phyloP scores from a whole-genome alignment of 768 basidiomycete genomes.

The Ramaria rubella region DNA sequence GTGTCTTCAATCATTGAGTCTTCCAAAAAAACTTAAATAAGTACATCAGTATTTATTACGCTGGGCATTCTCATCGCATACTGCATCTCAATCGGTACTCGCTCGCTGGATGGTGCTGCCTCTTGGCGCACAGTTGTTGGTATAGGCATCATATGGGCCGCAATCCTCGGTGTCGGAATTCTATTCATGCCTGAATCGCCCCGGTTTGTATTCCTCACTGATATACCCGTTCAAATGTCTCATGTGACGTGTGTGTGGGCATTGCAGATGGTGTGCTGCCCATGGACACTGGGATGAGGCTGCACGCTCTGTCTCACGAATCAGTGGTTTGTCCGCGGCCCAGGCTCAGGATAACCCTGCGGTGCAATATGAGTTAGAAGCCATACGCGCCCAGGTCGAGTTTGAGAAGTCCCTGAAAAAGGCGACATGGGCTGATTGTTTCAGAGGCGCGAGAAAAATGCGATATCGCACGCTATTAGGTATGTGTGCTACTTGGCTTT shows the following conservation, averaged over 20 bases:
- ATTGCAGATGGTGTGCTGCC: constrained; percentile 49
- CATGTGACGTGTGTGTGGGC: constrained; percentile 1
- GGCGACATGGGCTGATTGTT: constrained; percentile 65
- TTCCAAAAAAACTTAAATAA: background rate
- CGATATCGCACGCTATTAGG: constrained; percentile 58
- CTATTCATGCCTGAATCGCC: constrained; percentile 65
- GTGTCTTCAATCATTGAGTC: background rate
- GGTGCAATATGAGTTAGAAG: constrained; percentile 44
- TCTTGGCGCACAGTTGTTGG: constrained; percentile 62
- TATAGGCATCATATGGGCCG: constrained; percentile 56
- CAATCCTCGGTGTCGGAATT: constrained; percentile 57
- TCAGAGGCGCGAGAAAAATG: constrained; percentile 46
- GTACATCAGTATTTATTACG: constrained; percentile 46
- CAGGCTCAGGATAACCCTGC: constrained; percentile 37
- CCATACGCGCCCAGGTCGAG: constrained; percentile 48
- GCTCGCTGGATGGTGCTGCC: constrained; percentile 36
- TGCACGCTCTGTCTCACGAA: constrained; percentile 38
- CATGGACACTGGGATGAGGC: constrained; percentile 44
- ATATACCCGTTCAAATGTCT: background rate
- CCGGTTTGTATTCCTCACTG: constrained; percentile 26
- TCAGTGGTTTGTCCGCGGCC: constrained; percentile 39
- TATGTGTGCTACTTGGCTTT: constrained; percentile 13
- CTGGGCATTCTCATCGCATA: constrained; percentile 66
- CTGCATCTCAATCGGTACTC: constrained; percentile 64
- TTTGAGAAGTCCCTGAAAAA: constrained; percentile 36